Evolutionary conservation across 148 eudicot species (phyloP), one percentile per base, ranked within the genome.

Genomic region (Talinum fruticosum): DNA sequence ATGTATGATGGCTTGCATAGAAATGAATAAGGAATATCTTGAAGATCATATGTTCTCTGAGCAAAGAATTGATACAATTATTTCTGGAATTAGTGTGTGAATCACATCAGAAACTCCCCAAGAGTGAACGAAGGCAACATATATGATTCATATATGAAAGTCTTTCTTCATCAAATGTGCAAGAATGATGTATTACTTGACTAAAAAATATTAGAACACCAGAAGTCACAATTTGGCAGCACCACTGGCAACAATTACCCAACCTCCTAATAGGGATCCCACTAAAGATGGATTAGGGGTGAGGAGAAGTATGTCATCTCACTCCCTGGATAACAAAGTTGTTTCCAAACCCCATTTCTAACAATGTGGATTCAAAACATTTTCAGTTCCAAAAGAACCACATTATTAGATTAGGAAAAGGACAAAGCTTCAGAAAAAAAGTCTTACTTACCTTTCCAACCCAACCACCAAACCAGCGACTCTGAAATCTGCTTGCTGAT

Each of bases 401-500:
- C 66, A 66, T 24, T 5, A 37, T 16, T 77, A 19, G 21, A 28
- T 21, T 8, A 33, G 71, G 41, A 68, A 49, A 18, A 77, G 49
- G 35, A 29, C 65, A 33, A 47, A 32, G 30, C 6, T 21, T 21
- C 41, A 2, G 28, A 12, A 65, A 36, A 36, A 32, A 28, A 30
- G 70, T 61, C 10, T 54, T 38, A 76, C 81, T 74, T 53, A 89
- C 96, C 89, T 84, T 84, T 82, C 78, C 77, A 29, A 79, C 76
- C 96, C 96, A 91, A 76, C 92, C 96, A 61, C 96, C 96, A 69
- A 85, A 78, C 96, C 96, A 91, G 62, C 91, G 93, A 76, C 96
- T 91, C 69, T 83, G 84, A 72, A 86, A 91, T 76, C 76, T 78
- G 35, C 59, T 77, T 71, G 83, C 64, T 77, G 82, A 80, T 64